Conservation (phyloP, 805 yeast species). For the Zygoascus tannicola region DNA sequence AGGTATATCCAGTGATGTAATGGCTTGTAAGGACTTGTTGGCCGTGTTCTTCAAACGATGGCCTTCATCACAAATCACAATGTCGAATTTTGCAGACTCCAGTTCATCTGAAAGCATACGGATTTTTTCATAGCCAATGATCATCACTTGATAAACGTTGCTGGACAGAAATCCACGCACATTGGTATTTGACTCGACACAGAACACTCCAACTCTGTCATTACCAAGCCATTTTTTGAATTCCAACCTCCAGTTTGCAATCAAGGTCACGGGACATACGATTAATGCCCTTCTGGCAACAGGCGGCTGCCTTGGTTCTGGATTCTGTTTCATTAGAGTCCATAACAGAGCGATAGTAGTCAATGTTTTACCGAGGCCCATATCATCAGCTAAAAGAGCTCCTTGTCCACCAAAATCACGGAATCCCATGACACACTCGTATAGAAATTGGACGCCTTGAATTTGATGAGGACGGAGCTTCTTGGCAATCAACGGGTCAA, state of each 20-base stretch:
- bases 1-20: constrained; percentile 45
- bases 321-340: constrained; percentile 52
- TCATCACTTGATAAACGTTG: constrained; percentile 68
- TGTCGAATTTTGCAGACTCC: constrained; percentile 38
- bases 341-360: constrained; percentile 77
- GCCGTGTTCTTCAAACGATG: constrained; percentile 73
- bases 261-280: constrained; percentile 86
- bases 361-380: constrained; percentile 91
- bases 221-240: constrained; percentile 80
- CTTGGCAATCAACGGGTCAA: constrained; percentile 59
- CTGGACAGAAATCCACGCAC: constrained; percentile 53
- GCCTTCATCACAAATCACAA: constrained; percentile 91
- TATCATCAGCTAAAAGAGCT: constrained; percentile 87
- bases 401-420: constrained; percentile 44
- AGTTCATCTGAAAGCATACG: constrained; percentile 38
- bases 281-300: constrained; percentile 54
- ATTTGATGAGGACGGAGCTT: constrained; percentile 92
- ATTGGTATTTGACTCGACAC: constrained; percentile 43
- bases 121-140: constrained; percentile 83
- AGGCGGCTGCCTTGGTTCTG: constrained; percentile 28
- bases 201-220: constrained; percentile 55
- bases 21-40: constrained; percentile 60
- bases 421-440: constrained; percentile 72
- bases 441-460: constrained; percentile 86
- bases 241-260: constrained; percentile 81